These are phyloP conservation scores for Endocalyx cinctus DNA, from an alignment of 2,329 filamentous ascomycete genomes.

Conservation along the genomic window DNA sequence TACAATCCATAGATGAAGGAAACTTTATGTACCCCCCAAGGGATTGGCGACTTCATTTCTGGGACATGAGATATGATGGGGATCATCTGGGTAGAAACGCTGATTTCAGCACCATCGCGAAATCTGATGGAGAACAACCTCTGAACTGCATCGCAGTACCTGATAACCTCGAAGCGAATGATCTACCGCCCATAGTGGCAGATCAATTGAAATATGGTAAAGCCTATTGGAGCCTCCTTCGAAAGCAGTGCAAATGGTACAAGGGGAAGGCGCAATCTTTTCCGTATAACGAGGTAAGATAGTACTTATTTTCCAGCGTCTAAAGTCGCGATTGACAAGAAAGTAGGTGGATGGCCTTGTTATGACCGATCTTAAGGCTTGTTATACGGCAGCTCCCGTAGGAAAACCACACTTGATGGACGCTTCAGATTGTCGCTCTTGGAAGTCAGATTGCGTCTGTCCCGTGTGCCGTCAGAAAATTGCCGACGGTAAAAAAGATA, in stretches of 20 bases:
- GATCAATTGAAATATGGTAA: slow-evolving; percentile 6
- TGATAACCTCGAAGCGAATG: neutral
- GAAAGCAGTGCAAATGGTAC: slow-evolving; percentile 11
- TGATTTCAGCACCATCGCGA: neutral
- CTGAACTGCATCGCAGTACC: neutral
- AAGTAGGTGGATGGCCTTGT: slow-evolving; percentile 11
- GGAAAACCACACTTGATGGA: neutral
- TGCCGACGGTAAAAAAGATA: neutral
- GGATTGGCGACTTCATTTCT: slow-evolving; percentile 1
- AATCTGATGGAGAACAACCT: slow-evolving; percentile 5
- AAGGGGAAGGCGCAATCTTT: slow-evolving; percentile 9
- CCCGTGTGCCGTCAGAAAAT: slow-evolving; percentile 3
- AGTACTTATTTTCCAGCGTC: neutral
- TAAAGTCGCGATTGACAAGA: neutral
- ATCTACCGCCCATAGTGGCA: neutral
- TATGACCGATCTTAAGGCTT: slow-evolving; percentile 12
- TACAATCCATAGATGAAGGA: slow-evolving; percentile 4
- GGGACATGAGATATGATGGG: slow-evolving; percentile 8
- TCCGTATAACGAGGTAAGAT: slow-evolving; percentile 14
- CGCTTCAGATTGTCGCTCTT: slow-evolving; percentile 5
- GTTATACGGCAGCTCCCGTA: neutral
- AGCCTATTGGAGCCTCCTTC: slow-evolving; percentile 8
- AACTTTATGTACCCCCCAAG: slow-evolving; percentile 1
- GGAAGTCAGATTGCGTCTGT: slow-evolving; percentile 8
- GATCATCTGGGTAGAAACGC: slow-evolving; percentile 2